phyloP scores from a whole-genome alignment of 1,284 basidiomycete genomes.

The Termitomyces sp. region DNA sequence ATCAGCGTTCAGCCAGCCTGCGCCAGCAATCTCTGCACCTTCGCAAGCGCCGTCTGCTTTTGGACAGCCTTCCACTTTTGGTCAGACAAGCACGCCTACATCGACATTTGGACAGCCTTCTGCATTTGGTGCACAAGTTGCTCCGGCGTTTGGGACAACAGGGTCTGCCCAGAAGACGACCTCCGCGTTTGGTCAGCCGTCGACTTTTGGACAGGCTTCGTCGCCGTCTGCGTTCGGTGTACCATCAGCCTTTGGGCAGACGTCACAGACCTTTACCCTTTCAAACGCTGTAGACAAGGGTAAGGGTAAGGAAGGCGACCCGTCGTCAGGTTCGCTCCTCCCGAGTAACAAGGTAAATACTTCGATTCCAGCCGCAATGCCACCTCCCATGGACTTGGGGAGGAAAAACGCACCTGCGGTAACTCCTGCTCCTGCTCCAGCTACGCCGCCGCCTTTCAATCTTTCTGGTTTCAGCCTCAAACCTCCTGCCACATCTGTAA shows the following conservation, averaged over 20 bases:
- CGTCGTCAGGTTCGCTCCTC: neutral
- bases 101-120: conserved; percentile 20
- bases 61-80: conserved; percentile 20
- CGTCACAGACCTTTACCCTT: conserved; percentile 5
- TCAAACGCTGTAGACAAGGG: neutral
- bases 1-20: conserved; percentile 5
- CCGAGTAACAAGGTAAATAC: neutral
- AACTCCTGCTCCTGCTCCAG: neutral
- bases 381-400: neutral
- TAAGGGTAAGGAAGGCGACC: neutral
- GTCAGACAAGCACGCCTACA: conserved; percentile 4
- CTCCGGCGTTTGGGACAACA: conserved; percentile 14
- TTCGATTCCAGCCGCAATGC: neutral
- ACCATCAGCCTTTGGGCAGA: conserved; percentile 10
- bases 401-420: neutral
- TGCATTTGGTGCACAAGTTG: conserved; percentile 8
- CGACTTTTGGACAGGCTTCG: conserved; percentile 16
- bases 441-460: conserved; percentile 7
- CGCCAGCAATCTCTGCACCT: neutral
- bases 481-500: neutral
- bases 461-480: conserved; percentile 9
- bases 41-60: conserved; percentile 18
- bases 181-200: conserved; percentile 25
- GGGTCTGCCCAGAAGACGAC: conserved; percentile 22
- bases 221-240: conserved; percentile 21